Conservation (phyloP, 805 yeast species). For the Saturnispora sanitii region DNA sequence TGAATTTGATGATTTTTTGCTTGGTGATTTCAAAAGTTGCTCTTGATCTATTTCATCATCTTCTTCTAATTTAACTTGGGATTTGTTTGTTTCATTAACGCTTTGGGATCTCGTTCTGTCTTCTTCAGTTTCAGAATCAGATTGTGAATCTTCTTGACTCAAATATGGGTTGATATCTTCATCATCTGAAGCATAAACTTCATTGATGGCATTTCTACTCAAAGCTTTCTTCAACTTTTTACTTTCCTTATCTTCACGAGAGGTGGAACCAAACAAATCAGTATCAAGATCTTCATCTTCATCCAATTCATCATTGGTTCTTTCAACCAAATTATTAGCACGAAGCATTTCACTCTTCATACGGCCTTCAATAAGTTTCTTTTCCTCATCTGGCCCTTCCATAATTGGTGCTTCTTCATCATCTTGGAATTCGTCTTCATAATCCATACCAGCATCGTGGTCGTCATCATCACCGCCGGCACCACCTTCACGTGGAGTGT, state of each 20-base stretch:
- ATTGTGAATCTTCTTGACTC: slow-evolving; percentile 53
- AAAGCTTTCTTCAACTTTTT: slow-evolving; percentile 74
- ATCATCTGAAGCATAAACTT: slow-evolving; percentile 80
- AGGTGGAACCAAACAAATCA: slow-evolving; percentile 58
- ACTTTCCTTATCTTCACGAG: slow-evolving; percentile 89
- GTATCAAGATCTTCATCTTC: slow-evolving; percentile 56
- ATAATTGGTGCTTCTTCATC: slow-evolving; percentile 98
- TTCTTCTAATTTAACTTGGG: slow-evolving; percentile 11
- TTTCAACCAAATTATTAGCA: slow-evolving; percentile 60
- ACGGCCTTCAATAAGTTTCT: slow-evolving; percentile 76
- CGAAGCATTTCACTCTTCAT: slow-evolving; percentile 77
- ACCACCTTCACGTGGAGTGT: too few relatives aligned
- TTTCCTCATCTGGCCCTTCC: slow-evolving; percentile 94
- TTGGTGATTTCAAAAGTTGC: neutral
- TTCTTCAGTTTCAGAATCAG: slow-evolving; percentile 30
- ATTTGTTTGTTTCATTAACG: neutral
- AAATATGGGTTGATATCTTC: slow-evolving; percentile 65
- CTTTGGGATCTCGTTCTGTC: slow-evolving; percentile 22
- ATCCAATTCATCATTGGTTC: slow-evolving; percentile 53
- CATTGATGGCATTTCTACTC: slow-evolving; percentile 76
- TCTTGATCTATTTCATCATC: slow-evolving; percentile 11
- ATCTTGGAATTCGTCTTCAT: slow-evolving; percentile 94
- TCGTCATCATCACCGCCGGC: slow-evolving; percentile 53
- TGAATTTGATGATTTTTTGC: slow-evolving; percentile 10
- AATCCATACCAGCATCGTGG: slow-evolving; percentile 85